Base-by-base conservation (phyloP, 805 yeast genomes). In the Metschnikowia matae region DNA sequence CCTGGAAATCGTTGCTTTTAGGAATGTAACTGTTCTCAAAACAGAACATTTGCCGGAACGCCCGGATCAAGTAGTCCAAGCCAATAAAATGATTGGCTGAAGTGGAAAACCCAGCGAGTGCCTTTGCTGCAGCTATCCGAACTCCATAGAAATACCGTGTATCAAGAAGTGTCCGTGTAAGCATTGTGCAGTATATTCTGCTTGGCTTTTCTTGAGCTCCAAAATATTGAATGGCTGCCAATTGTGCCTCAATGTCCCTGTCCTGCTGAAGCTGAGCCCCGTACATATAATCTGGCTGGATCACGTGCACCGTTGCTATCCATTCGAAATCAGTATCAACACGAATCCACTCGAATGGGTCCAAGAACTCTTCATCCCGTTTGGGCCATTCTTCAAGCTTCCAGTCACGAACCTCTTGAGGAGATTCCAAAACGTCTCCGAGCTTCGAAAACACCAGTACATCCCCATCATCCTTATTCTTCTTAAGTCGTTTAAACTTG, bases 241-340 rank as follows among this genome's bases (percentile, higher is more conserved):
- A 68, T 62, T 94, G 99, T 0, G 99, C 99, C 53, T 90, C 96
- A 17, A 94, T 95, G 62, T 94, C 99, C 54, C 97, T 73, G 67
- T 94, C 99, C 63, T 90, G 96, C 58, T 88, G 94, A 31, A 94
- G 70, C 62, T 94, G 99, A 0, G 98, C 88, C 0, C 89, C 87
- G 64, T 80, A 94, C 97, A 94, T 94, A 62, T 89, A 87, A 60
- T 90, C 97, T 0, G 96, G 96, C 67, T 91, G 97, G 58, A 84
- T 88, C 33, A 94, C 81, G 51, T 82, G 77, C 20, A 89, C 74
- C 56, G 80, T 81, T 53, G 96, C 89, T 45, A 94, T 85, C 99
- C 99, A 94, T 65, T 94, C 99, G 61, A 85, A 87, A 65, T 94
- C 99, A 0, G 97, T 91, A 69, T 94, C 99, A n/a, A 92, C 88